These are phyloP conservation scores for Diaporthe humulicola DNA, from an alignment of 2,329 filamentous ascomycete genomes.

Conservation along the genomic window DNA sequence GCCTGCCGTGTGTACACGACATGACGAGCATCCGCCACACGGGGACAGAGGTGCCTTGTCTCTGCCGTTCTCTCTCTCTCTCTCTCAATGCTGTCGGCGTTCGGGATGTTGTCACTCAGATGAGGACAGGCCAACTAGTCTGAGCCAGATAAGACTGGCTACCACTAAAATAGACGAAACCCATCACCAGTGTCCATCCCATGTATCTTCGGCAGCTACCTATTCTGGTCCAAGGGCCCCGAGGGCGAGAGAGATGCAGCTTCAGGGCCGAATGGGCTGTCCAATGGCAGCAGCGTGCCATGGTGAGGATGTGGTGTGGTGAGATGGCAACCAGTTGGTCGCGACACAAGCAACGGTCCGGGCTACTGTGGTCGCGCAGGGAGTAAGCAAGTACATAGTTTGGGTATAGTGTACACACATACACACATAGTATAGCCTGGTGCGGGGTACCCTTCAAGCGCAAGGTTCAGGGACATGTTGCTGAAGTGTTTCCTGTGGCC, in stretches of 20 bases:
- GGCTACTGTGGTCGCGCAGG: neutral
- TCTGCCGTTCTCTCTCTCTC: neutral
- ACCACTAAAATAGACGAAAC: conserved; percentile 30
- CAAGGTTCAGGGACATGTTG: conserved; percentile 10
- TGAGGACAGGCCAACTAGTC: neutral
- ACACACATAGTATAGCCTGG: neutral
- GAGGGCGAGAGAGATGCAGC: neutral
- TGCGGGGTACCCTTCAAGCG: conserved; percentile 28
- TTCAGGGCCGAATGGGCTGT: neutral
- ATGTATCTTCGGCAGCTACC: conserved; percentile 8
- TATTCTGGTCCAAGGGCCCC: neutral
- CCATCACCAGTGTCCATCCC: conserved; percentile 1
- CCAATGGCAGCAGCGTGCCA: neutral
- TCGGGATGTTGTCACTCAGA: conserved; percentile 21
- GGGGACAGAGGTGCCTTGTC: neutral
- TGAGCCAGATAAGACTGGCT: conserved; percentile 22
- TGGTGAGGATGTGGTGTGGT: conserved; percentile 24
- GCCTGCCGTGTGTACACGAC: conserved; percentile 3
- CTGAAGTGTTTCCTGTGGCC: conserved; percentile 11
- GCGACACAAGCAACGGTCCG: conserved; percentile 19
- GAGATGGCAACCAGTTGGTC: neutral
- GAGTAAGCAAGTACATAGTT: neutral
- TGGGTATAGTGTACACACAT: neutral
- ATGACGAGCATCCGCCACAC: neutral
- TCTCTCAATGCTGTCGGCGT: conserved; percentile 11